These are phyloP conservation scores for Microascus cirrosus DNA, from an alignment of 2,329 filamentous ascomycete genomes.

Conservation along the genomic window DNA sequence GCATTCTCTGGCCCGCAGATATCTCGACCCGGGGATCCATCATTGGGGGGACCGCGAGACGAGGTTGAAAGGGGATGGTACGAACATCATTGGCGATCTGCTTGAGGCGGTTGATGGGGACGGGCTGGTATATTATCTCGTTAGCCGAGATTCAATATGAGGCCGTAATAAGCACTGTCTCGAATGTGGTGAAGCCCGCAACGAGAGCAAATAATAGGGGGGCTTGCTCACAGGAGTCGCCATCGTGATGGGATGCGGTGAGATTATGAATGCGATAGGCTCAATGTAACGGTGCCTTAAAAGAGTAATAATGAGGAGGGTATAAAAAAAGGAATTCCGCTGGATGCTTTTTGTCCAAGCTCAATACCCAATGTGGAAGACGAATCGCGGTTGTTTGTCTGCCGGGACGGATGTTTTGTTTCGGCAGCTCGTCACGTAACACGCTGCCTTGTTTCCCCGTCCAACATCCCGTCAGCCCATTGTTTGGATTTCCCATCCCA, in stretches of 20 bases:
- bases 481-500: background rate
- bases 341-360: background rate
- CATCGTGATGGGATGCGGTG: background rate
- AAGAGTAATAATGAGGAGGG: background rate
- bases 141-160: background rate
- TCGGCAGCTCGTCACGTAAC: background rate
- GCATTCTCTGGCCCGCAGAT: background rate
- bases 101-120: constrained; percentile 65
- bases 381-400: background rate
- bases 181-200: background rate
- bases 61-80: constrained; percentile 10
- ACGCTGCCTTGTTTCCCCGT: background rate
- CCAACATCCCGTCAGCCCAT: background rate
- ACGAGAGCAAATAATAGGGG: background rate
- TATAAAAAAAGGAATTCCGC: background rate
- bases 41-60: background rate
- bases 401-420: background rate
- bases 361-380: background rate
- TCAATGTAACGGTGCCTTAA: too few relatives aligned
- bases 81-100: constrained; percentile 78
- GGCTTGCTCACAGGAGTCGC: background rate
- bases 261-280: background rate
- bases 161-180: background rate
- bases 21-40: background rate
- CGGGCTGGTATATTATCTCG: constrained; percentile 42